phyloP scores from a whole-genome alignment of 345 rosid genomes.

The Hibiscus mutabilis region DNA sequence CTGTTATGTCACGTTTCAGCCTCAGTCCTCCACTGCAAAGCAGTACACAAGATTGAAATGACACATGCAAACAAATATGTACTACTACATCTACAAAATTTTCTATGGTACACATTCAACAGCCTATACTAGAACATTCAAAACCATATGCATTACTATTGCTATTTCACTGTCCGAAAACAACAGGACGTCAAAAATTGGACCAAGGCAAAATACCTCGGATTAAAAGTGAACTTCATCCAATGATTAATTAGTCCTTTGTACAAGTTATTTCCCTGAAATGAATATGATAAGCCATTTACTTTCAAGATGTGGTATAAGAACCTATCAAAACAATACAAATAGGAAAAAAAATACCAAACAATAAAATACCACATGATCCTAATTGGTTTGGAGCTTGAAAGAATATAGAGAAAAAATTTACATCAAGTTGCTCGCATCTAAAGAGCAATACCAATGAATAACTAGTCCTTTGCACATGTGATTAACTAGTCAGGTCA shows the following conservation, averaged over 20 bases:
- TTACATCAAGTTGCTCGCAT: no score
- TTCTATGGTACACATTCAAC: neutral
- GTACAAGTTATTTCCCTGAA: slow-evolving; percentile 77
- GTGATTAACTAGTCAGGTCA: no score
- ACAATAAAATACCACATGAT: no score
- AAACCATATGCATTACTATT: neutral
- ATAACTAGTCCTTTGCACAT: no score
- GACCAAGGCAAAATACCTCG: slow-evolving; percentile 51
- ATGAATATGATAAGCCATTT: slow-evolving; percentile 8
- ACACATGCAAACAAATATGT: slow-evolving; percentile 12
- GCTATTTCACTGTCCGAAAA: neutral
- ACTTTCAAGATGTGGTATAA: neutral
- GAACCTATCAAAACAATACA: neutral
- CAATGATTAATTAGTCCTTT: slow-evolving; percentile 86
- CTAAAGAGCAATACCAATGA: no score
- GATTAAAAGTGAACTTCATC: slow-evolving; percentile 96
- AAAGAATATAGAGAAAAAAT: no score
- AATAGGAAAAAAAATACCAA: no score
- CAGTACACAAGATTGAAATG: slow-evolving; percentile 1
- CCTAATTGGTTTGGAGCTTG: no score
- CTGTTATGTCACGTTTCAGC: slow-evolving; percentile 92
- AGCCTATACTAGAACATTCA: neutral
- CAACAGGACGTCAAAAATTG: neutral
- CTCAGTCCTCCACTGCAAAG: slow-evolving; percentile 85
- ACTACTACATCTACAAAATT: neutral